Conservation (phyloP, 257 asterid genomes). For the Nicotiana noctiflora region DNA sequence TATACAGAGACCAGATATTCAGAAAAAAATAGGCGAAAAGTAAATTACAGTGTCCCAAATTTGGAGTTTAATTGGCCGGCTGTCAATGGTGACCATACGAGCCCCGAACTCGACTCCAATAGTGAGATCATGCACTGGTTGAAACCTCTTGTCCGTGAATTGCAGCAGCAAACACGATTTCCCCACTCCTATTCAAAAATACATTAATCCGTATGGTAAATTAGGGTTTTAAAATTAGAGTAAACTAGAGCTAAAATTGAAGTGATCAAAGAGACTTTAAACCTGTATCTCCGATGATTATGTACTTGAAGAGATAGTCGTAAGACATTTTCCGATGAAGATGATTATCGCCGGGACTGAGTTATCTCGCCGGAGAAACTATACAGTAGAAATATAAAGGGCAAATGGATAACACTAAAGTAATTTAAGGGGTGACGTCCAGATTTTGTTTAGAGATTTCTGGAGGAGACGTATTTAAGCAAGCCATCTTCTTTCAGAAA, state of each 20-base stretch:
- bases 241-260: not conserved
- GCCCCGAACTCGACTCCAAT: slow-evolving; percentile 25
- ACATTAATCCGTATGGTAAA: not conserved
- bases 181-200: slow-evolving; percentile 12
- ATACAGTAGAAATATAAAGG: not conserved
- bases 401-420: not conserved
- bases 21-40: not conserved
- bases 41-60: slow-evolving; percentile 20
- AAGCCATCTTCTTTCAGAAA: not conserved
- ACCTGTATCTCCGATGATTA: slow-evolving; percentile 78
- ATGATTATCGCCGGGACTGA: not conserved
- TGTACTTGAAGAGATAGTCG: slow-evolving; percentile 76
- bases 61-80: slow-evolving; percentile 20
- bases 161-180: slow-evolving; percentile 21
- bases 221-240: not conserved
- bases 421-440: not conserved
- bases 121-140: slow-evolving; percentile 23
- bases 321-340: slow-evolving; percentile 47
- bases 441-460: not conserved
- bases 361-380: not conserved
- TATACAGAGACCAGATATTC: not conserved
- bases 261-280: not conserved
- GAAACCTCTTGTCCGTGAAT: slow-evolving; percentile 24
- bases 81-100: slow-evolving; percentile 18
- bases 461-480: not conserved